These are phyloP conservation scores for Uronychia binucleata DNA, from an alignment of 73 alveolate species.

Conservation along the genomic window DNA sequence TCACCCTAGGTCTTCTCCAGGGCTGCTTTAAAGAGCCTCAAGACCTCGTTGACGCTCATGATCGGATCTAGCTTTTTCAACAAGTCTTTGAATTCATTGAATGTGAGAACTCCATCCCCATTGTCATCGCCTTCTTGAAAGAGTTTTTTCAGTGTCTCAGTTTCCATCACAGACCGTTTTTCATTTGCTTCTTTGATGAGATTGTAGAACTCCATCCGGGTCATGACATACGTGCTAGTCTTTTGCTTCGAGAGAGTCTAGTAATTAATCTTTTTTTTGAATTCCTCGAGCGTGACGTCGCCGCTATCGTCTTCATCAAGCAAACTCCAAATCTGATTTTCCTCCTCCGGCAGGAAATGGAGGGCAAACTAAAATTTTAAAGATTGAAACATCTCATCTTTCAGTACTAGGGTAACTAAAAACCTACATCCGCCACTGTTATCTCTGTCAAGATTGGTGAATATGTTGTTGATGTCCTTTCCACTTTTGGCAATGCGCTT, in stretches of 20 bases:
- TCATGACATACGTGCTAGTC: not conserved
- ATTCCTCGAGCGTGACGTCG: not conserved
- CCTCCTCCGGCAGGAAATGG: constrained; percentile 8
- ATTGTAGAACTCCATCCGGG: constrained; percentile 8
- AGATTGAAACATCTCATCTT: constrained; percentile 1
- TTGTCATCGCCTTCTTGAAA: constrained; percentile 51
- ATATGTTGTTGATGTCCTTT: constrained; percentile 4
- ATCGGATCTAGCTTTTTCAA: constrained; percentile 25
- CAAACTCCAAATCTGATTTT: not conserved
- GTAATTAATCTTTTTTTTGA: not conserved
- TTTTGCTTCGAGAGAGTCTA: not conserved
- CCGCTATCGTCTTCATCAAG: not conserved
- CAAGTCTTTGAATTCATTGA: constrained; percentile 34
- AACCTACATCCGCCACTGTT: constrained; percentile 6
- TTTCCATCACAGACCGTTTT: constrained; percentile 2
- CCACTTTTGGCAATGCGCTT: constrained; percentile 25
- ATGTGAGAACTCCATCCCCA: constrained; percentile 60
- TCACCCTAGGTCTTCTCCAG: constrained; percentile 45
- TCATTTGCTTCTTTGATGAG: constrained; percentile 26
- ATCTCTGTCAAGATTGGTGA: constrained; percentile 4
- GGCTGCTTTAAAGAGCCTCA: constrained; percentile 46
- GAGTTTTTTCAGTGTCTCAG: not conserved
- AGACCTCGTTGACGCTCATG: constrained; percentile 16
- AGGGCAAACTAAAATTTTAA: not conserved
- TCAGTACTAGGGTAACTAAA: not conserved